Conservation (phyloP, 108 stramenopile genomes). For the Heterococcus sp. region DNA sequence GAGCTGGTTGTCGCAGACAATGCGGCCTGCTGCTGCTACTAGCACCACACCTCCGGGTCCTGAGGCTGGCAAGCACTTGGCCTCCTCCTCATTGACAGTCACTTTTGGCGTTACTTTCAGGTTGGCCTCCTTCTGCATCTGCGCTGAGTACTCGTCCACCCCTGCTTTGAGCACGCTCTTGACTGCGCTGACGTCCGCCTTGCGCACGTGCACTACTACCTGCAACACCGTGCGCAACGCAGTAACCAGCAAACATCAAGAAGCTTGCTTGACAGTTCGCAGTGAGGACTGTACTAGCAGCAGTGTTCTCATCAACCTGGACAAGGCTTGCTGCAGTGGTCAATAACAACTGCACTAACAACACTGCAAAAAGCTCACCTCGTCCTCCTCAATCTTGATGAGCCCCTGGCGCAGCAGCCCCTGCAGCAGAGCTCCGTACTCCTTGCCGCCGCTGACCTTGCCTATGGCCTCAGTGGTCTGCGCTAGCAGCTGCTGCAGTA, state of each 20-base stretch:
- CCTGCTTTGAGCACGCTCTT: conserved; percentile 73
- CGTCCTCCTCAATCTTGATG: conserved; percentile 97
- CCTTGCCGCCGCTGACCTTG: conserved; percentile 29
- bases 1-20: conserved; percentile 96
- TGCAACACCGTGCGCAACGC: too few relatives aligned
- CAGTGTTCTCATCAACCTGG: too few relatives aligned
- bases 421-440: conserved; percentile 88
- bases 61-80: conserved; percentile 47
- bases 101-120: conserved; percentile 76
- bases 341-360: too few relatives aligned
- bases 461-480: neutral
- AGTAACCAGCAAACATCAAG: too few relatives aligned
- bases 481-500: conserved; percentile 59
- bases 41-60: conserved; percentile 84
- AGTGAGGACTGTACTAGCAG: too few relatives aligned
- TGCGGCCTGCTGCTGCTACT: conserved; percentile 81
- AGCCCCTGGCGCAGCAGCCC: conserved; percentile 94
- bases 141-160: conserved; percentile 79
- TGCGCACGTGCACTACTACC: conserved; percentile 79
- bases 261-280: too few relatives aligned
- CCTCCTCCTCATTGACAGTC: conserved; percentile 67
- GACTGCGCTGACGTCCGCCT: conserved; percentile 75
- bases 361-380: conserved; percentile 75
- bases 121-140: conserved; percentile 83
- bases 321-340: too few relatives aligned